Base-by-base conservation (phyloP, 345 rosid species). In the Cardamine occulta region DNA sequence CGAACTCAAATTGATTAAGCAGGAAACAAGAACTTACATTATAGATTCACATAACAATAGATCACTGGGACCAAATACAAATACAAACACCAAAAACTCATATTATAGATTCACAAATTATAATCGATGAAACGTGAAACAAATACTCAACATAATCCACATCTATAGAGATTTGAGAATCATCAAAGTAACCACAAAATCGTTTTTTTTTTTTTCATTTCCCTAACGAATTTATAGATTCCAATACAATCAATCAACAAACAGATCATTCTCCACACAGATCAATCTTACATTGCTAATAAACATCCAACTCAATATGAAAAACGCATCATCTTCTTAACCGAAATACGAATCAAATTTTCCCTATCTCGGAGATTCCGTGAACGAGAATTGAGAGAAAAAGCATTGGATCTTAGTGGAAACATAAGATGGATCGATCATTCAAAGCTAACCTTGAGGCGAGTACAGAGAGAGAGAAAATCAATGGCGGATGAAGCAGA, bases 401-500 rank as follows among this genome's bases (percentile, higher is more conserved):
- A n/a, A 42, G 31, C n/a, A 12, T 13, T 5, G 28, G 62, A 59
- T 55, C 63, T 61, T 26, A 8, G 15, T n/a, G 1, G 6, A 47
- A 47, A 15, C 8, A 0, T 3, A 63, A 63, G 23, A 9, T 51
- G n/a, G 24, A 64, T 21, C 7, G 6, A 8, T 17, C 18, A 8
- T 21, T 17, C 2, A 5, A 35, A 63, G 2, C 1, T 31, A 54
- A 91, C 98, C 90, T 94, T 94, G 69, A 94, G 97, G 62, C 88
- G 88, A 83, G 91, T 88, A 61, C 97, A 90, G 32, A 91, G 88
- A n/a, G 97, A 79, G 81, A 94, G 97, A 57, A 94, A 91, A 76
- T 94, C 98, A 24, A 94, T 80, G 6, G 89, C 96, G 26, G 97
- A 88, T 11, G 90, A 77, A 70, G 86, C 80, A 17, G 92, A 57